Evolutionary conservation across 306 rosid species (phyloP), one percentile per base, ranked within the genome.

Genomic region (Gillenia trifoliata): DNA sequence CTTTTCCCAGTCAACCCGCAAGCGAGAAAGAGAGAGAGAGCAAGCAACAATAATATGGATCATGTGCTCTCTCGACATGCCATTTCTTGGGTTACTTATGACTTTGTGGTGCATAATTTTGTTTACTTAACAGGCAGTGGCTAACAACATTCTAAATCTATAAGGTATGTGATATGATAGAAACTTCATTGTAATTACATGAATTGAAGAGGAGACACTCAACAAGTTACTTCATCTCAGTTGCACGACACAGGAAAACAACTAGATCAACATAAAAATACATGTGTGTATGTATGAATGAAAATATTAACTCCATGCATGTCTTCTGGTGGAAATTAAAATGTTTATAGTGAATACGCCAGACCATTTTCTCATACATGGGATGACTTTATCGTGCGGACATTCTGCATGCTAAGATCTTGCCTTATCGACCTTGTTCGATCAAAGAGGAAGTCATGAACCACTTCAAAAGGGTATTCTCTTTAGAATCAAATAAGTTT

Each of bases 361-460:
- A n/a, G 28, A 91, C 98, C 94, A 91, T 94, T 85, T 74, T 80
- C 81, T 94, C 91, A 71, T 91, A 89, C 90, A 94, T 72, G 80
- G 54, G 78, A 91, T 74, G 55, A 87, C 95, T 84, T 84, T 86
- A 34, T 82, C 83, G 56, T 83, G 81, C 60, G 75, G 71, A 89
- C 87, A 79, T 80, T 82, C 78, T 94, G 98, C 91, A 90, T 88
- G n/a, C 91, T 86, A 62, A 94, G 85, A 85, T 94, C 98, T 78
- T 94, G 98, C 38, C 97, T 85, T 71, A 94, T 87, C 59, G 98
- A 94, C 81, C 98, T 91, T 56, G 93, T 91, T 82, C 98, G 90
- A 82, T 91, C 98, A 66, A 88, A 94, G 41, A 91, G 52, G 81
- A 94, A 91, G 85, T 88, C 97, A 64, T 91, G 93, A 83, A 90